Base-by-base conservation (phyloP, 306 rosid species). In the Prosopis cineraria region DNA sequence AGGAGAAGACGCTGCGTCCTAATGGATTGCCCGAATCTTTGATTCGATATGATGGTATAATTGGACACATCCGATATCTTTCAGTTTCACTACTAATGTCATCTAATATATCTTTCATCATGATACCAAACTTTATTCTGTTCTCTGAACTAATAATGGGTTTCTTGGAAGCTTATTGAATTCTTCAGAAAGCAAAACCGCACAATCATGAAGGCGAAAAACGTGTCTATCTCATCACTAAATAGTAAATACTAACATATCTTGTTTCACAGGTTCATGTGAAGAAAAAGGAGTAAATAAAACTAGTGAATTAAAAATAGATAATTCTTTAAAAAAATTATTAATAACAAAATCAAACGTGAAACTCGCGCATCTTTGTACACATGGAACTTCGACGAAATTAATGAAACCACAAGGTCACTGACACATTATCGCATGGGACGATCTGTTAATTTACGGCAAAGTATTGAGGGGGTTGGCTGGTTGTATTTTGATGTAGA, bases 1-100 rank as follows among this genome's bases (percentile, higher is more conserved):
- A 92, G 85, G 98, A 95, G 73, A 95, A 91, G 80, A 86, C 73
- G 87, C 65, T 95, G 70, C 98, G 98, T 74, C 98, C 98, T 53
- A 95, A 95, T 87, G 98, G 98, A 73, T 84, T 92, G 85, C 98
- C 98, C 3, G 97, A 91, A 70, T 95, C 98, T 39, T 82, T 95
- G 86, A 95, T 95, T 82, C 90, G 94, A 67, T 95, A 95, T 33
- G 98, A 91, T 88, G 97, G 98, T 94, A 90, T 58, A 70, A 6
- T 56, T 81, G 62, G 27, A 41, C 60, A 10, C 34, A 29, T 52
- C 74, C 20, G 25, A 34, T 19, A 65, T 80, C 65, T 68, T 55
- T 3, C 62, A 20, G 27, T 29, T 22, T 52, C 58, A 10, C 9
- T 75, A 5, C 50, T 36, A 68, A 33, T 30, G 3, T 31, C 55